These are phyloP conservation scores for Aspergillus wentii DNA, from an alignment of 495 filamentous ascomycete species.

Conservation along the genomic window DNA sequence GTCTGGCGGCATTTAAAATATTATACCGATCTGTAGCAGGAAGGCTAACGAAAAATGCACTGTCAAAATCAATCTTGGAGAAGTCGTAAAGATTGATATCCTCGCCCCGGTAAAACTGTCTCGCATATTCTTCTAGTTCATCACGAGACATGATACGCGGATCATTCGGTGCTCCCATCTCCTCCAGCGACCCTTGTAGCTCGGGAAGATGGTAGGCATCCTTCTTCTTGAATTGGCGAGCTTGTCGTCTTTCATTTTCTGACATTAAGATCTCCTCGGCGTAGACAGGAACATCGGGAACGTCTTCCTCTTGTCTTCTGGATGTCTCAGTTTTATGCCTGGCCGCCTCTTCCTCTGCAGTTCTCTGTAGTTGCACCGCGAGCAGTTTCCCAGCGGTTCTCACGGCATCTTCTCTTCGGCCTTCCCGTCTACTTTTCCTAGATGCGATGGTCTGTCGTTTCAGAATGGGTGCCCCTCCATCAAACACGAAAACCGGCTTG, in stretches of 20 bases:
- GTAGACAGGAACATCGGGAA: constrained; percentile 75
- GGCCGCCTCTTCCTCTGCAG: constrained; percentile 77
- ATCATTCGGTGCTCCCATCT: constrained; percentile 87
- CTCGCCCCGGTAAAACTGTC: constrained; percentile 87
- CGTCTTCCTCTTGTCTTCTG: constrained; percentile 55
- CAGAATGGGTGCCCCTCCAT: constrained; percentile 86
- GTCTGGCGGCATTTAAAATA: constrained; percentile 86
- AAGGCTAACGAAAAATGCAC: constrained; percentile 85
- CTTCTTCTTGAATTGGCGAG: constrained; percentile 78
- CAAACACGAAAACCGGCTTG: constrained; percentile 95
- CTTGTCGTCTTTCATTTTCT: constrained; percentile 65
- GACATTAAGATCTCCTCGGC: constrained; percentile 84
- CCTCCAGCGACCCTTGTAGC: constrained; percentile 64
- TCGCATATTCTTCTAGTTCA: constrained; percentile 87
- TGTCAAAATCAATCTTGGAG: constrained; percentile 95
- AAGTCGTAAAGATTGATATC: constrained; percentile 99
- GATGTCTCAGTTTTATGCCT: constrained; percentile 45
- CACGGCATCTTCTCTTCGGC: constrained; percentile 85
- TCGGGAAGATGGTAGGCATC: constrained; percentile 94
- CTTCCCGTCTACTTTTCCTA: constrained; percentile 76
- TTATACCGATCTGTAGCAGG: constrained; percentile 92
- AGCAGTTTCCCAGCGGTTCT: constrained; percentile 85
- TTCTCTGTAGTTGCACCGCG: constrained; percentile 85
- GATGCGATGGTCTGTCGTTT: constrained; percentile 86
- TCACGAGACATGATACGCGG: constrained; percentile 91